A percentile compares a stretch with the other conserved stretches of the same genome.
Conservation (phyloP, 176 grass and related monocot species). For the Oryza officinalis region DNA sequence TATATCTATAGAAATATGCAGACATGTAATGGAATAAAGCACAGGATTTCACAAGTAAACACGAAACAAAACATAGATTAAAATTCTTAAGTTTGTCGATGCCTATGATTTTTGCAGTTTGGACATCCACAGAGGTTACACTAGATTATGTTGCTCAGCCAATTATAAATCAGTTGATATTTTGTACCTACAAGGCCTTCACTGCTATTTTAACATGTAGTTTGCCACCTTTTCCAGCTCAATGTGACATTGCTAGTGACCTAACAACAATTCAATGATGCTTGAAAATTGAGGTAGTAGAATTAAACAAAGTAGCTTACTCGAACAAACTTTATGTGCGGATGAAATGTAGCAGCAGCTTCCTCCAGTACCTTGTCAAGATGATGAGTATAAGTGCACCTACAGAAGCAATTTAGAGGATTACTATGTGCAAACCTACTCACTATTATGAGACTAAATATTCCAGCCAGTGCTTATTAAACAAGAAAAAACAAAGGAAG, state of each 20-base stretch:
- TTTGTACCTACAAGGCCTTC: not conserved
- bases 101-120: not conserved
- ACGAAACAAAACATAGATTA: not conserved
- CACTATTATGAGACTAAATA: not conserved
- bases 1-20: not conserved
- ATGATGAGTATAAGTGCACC: constrained; percentile 81
- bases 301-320: constrained; percentile 42
- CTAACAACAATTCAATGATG: not conserved
- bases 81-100: not conserved
- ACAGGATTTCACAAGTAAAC: not conserved
- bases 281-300: not conserved
- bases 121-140: not conserved
- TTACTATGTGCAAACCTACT: not conserved
- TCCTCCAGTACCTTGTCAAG: constrained; percentile 89
- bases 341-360: constrained; percentile 78
- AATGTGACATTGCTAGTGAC: not conserved
- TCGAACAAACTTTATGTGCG: constrained; percentile 76
- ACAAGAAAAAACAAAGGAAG: not conserved
- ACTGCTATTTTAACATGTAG: constrained; percentile 12
- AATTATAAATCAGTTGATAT: not conserved
- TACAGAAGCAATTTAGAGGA: constrained; percentile 44
- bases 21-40: not conserved
- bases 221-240: not conserved
- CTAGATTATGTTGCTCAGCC: too few relatives aligned
- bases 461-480: constrained; percentile 25